Base-by-base conservation (phyloP, 2,329 filamentous ascomycete genomes). In the Fusarium begoniae region DNA sequence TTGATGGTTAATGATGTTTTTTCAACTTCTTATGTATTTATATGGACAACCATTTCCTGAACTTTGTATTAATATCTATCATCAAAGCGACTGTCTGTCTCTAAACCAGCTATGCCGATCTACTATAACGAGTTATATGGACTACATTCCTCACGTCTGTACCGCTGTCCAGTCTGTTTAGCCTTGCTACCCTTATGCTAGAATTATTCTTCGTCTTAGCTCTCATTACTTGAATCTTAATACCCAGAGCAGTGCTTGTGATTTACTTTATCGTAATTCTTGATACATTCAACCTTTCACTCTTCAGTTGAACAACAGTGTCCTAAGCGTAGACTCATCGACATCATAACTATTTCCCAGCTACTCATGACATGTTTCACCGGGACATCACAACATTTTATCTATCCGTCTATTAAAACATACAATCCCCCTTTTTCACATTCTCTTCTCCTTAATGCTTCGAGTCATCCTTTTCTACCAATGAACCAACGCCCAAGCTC, bases 401-500 rank as follows among this genome's bases (percentile, higher is more conserved):
- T 78, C 76, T 78, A 78, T 76, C 64, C 73, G 55, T 77, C 69
- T 74, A 78, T 69, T 72, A 66, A 60, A 76, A 71, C 72, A 77
- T 20, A 48, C 32, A 26, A 15, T 30, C 14, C 44, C 35, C 61
- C 30, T 1, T 37, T 57, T 48, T 28, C 26, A 17, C 6, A 6
- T 17, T 37, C 18, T n/a, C 17, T 20, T 24, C 30, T 28, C 17
- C 32, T 64, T 30, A 53, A 17, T 79, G 68, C 77, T 82, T 81
- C 26, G 76, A 87, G 83, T 93, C 91, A 72, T 90, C 89, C 84
- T 90, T 90, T 85, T 95, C 92, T 28, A 95, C 91, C 79, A 95
- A 82, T 75, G 92, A 92, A 6, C 91, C 93, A 1, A 98, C 95
- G 5, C 95, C 95, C 56, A 97, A 81, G 2, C 87, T 89, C 78